phyloP scores from a whole-genome alignment of 495 filamentous ascomycete genomes.

The Penicillium roqueforti region DNA sequence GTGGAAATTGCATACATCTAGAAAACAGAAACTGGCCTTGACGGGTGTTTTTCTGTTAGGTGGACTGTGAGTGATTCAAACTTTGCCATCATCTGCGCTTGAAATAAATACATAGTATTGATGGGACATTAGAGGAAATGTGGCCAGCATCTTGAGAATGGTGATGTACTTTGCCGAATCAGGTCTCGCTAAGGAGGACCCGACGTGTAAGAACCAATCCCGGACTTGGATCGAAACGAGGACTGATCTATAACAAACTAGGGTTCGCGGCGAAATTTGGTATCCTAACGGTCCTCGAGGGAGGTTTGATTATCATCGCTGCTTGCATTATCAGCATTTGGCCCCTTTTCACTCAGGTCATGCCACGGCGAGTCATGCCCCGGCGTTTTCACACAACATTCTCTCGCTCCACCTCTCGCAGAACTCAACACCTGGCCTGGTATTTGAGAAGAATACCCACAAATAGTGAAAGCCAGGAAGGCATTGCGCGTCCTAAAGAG shows the following conservation, averaged over 20 bases:
- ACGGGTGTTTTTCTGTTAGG: slow-evolving; percentile 24
- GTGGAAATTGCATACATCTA: slow-evolving; percentile 21
- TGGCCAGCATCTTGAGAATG: slow-evolving; percentile 21
- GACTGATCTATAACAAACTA: not conserved
- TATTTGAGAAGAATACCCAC: not conserved
- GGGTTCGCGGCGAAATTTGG: slow-evolving; percentile 14
- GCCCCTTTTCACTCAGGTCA: slow-evolving; percentile 16
- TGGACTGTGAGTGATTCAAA: slow-evolving; percentile 18
- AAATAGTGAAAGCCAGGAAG: not conserved
- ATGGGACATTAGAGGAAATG: slow-evolving; percentile 9
- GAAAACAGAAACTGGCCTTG: slow-evolving; percentile 19
- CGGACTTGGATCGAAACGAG: not conserved
- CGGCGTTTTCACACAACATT: not conserved
- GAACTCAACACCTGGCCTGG: not conserved
- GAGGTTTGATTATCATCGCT: slow-evolving; percentile 15
- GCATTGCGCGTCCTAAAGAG: not conserved
- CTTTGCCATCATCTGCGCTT: not conserved
- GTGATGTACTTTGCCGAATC: slow-evolving; percentile 11
- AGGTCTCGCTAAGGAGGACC: slow-evolving; percentile 2
- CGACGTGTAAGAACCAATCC: slow-evolving; percentile 14
- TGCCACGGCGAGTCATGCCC: slow-evolving; percentile 13
- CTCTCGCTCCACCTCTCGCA: not conserved
- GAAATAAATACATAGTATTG: not conserved
- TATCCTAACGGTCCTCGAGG: slow-evolving; percentile 13
- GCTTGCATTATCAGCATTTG: slow-evolving; percentile 22